Base-by-base conservation (phyloP, 2,329 filamentous ascomycete species). In the Epichloe scottii region DNA sequence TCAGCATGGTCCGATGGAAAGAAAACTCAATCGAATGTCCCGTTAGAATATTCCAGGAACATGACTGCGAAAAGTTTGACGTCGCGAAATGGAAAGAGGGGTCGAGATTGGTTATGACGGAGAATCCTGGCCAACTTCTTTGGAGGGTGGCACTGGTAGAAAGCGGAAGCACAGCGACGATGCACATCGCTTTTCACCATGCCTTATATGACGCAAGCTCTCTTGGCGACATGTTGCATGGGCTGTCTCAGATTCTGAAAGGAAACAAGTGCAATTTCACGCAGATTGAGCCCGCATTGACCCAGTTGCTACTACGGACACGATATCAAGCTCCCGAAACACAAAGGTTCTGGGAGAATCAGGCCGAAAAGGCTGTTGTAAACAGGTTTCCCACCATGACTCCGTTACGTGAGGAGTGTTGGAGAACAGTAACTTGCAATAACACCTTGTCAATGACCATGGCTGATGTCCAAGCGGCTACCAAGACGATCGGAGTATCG, bases 151-250 rank as follows among this genome's bases (percentile, higher is more conserved):
- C 69, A 0, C 46, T 89, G 1, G 61, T 74, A 0, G 56, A 70
- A 3, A 43, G 54, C 0, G 50, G 59, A 0, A 47, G 54, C 0
- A 43, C 49, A 1, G 37, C 55, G 4, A 58, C 46, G 2, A 72
- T 77, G 65, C 68, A 75, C 45, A 55, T 81, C 4, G 62, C 71
- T 1, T 73, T 89, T 3, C 85, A 94, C 55, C 90, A 96, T 67
- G 86, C 87, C 0, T 70, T 96, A 0, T 96, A 94, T 57, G 90
- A 96, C 68, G 90, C 89, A 0, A 74, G 80, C 40, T 89, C 88
- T 8, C 68, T 96, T 11, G 71, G 78, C 3, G 60, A 72, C 0
- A 74, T 96, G 1, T 66, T 95, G 2, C 60, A 70, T 0, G 78
- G 85, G 57, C 70, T 95, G 12, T 56, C 59, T 0, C 46, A 45